Evolutionary conservation across 2,329 filamentous ascomycete species (phyloP), one percentile per base, ranked within the genome.

Genomic region (Biscogniauxia mediterranea): DNA sequence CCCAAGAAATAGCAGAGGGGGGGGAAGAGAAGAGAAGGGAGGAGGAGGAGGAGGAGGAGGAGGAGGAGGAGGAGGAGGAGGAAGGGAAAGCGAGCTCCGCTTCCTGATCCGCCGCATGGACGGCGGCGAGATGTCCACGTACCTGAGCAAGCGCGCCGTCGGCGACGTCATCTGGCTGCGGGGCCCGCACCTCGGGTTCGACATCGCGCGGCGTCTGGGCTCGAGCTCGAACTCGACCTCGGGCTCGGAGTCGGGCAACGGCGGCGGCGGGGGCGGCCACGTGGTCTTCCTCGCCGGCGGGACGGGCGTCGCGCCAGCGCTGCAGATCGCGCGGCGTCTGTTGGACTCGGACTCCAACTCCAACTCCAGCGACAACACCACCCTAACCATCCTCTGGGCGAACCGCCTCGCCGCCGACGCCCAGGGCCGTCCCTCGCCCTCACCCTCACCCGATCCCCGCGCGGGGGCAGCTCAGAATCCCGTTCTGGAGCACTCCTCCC

Each of bases 241-340:
- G n/a, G n/a, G n/a, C n/a, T n/a, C n/a, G n/a, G n/a, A n/a, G n/a
- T n/a, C n/a, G n/a, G n/a, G n/a, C n/a, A n/a, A n/a, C n/a, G n/a
- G n/a, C 23, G 23, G 23, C 23, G 23, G 60, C 15, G 9, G 56
- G 3, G 32, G 9, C 3, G 9, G 32, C 7, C 79, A 84, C 61
- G 81, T 97, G 2, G 80, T 97, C 1, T 97, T 98, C 71, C 79
- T 98, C 21, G 95, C 93, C 1, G 95, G 93, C 1, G 95, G 95
- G 0, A 99, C 95, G 0, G 94, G 95, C 0, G 90, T 99, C 68
- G 93, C 92, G 17, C 92, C 94, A 0, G 95, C 93, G 7, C 77
- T 98, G 74, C 94, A 98, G 76, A 85, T 90, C 50, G 91, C 88
- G 1, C 79, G 87, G 63, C 85, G 85, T 0, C 75, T 94, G 11